Evolutionary conservation across 2,329 filamentous ascomycete species (phyloP), one percentile per base, ranked within the genome.

Genomic region (Chlorencoelia australis): DNA sequence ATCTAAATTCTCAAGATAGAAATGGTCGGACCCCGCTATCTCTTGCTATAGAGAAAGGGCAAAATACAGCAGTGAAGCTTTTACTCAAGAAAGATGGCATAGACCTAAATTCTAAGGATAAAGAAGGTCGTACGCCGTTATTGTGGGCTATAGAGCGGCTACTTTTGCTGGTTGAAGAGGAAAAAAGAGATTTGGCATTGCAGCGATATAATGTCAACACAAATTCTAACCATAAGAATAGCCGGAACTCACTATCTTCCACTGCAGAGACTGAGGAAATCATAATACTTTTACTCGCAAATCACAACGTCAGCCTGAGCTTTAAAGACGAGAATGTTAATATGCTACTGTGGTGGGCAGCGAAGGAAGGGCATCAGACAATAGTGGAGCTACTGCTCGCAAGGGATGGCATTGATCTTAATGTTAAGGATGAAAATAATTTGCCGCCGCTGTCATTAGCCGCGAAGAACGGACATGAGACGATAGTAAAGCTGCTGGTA

Each of bases 51-150:
- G 9, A 5, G 2, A n/a, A 5, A 15, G 35, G 30, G n/a, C 20
- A 11, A 4, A 20, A n/a, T n/a, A 14, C 20, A 13, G 35, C 11
- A 9, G 7, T 37, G 8, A 22, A 21, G 4, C 26, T 7, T 2
- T n/a, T 33, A 11, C 9, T 33, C 18, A 35, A 37, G 28, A 42
- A 24, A 35, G 45, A 33, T 6, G 6, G 6, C 7, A 19, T 19
- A 10, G 29, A 43, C 3, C 14, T 48, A 4, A 30, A 45, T 17
- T 36, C 33, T 4, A 33, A 35, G 24, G 45, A 43, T 28, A 13
- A 38, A 6, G 1, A 30, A 7, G 20, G 29, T 10, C 30, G 33
- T 30, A 13, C 34, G 33, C 25, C 34, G 27, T 15, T 34, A 2
- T 24, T 24, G 14, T 16, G 32, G 4, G 37, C 42, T 15, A 4